Base-by-base conservation (phyloP, 1,284 basidiomycete genomes). In the Cryptococcus deneoformans region DNA sequence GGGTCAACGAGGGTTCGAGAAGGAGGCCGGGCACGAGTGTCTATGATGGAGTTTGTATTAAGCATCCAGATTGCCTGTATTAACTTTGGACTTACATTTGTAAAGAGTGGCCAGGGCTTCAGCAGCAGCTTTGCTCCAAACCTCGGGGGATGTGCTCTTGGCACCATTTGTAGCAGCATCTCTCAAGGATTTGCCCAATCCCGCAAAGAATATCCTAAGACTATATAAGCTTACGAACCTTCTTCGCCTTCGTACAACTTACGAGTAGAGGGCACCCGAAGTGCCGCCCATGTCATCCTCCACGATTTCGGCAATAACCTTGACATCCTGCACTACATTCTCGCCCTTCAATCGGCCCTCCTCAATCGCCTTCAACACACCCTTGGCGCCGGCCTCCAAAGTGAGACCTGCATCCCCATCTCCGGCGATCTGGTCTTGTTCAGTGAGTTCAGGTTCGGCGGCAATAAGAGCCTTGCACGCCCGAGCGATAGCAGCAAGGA, bases 271-370 rank as follows among this genome's bases (percentile, higher is more conserved):
- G 1, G 92, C 93, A 6, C 92, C 93, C 60, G 87, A 89, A 5
- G 92, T 96, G 16, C 93, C 93, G 37, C 90, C 93, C 92, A 96
- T 96, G 52, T 84, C 82, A 65, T 89, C 86, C 77, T 93, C 90
- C 3, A 79, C 72, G 36, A 74, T 62, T 56, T 85, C 82, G 2
- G 90, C 85, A 56, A 94, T 85, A 5, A 81, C 79, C 42, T 90
- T 84, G 56, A 91, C 79, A 48, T 83, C 81, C 46, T 80, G 79
- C 40, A 88, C 81, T 45, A 90, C 80, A 67, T 92, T 85, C 20
- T 80, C 70, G 10, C 85, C 85, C 20, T 77, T 77, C 53, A 92
- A 82, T 29, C 76, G 80, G 42, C 73, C 73, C 8, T 63, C 51
- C 14, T 71, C 53, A 53, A 80, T 75, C 2, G 70, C 75, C n/a